phyloP scores from a whole-genome alignment of 306 rosid species.

The Citrullus mucosospermus region DNA sequence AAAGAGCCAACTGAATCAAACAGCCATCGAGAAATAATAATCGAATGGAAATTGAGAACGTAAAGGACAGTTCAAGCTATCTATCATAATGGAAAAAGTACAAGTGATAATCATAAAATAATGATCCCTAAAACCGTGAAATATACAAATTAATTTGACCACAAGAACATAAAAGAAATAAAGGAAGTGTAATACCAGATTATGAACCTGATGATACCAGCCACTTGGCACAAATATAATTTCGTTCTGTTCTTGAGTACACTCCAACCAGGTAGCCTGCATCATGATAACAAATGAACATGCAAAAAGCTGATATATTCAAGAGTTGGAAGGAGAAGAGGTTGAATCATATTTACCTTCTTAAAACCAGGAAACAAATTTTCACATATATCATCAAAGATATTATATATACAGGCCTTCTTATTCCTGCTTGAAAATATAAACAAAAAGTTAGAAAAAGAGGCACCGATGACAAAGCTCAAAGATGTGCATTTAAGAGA shows the following conservation, averaged over 20 bases:
- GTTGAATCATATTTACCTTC: constrained; percentile 31
- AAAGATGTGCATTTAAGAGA: background rate
- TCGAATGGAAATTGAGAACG: background rate
- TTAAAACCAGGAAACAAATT: constrained; percentile 61
- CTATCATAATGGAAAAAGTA: background rate
- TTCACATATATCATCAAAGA: constrained; percentile 58
- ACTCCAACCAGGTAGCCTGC: constrained; percentile 85
- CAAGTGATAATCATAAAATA: background rate
- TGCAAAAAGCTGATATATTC: constrained; percentile 8
- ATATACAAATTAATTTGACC: background rate
- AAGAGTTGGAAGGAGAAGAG: background rate
- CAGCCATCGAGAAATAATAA: background rate
- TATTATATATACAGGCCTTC: constrained; percentile 58
- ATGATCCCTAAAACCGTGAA: background rate
- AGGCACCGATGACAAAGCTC: constrained; percentile 6
- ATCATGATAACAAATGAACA: constrained; percentile 7
- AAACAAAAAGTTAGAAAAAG: background rate
- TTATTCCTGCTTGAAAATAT: constrained; percentile 43
- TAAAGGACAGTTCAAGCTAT: background rate
- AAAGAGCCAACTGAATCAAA: background rate
- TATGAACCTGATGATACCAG: constrained; percentile 97
- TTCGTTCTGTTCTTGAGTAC: constrained; percentile 81
- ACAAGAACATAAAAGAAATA: background rate
- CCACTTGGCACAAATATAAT: constrained; percentile 90
- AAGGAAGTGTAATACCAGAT: constrained; percentile 38